Conservation (phyloP, 805 yeast species). For the Candida insectorum region DNA sequence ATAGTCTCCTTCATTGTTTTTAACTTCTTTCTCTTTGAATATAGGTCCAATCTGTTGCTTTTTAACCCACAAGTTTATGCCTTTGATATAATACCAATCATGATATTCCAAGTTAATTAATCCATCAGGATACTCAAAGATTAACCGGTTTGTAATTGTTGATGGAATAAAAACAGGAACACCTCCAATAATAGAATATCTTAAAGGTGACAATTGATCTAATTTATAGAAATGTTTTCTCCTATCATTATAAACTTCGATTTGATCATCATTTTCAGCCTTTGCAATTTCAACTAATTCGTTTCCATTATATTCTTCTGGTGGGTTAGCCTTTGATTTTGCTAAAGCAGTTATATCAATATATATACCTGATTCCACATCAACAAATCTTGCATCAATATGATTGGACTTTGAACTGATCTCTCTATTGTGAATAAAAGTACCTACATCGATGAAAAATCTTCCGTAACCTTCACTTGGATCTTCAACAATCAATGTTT, state of each 20-base stretch:
- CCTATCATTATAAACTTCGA: constrained; percentile 42
- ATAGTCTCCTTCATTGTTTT: constrained; percentile 5
- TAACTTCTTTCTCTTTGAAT: constrained; percentile 11
- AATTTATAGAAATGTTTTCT: constrained; percentile 53
- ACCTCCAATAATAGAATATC: constrained; percentile 52
- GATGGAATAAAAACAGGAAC: constrained; percentile 22
- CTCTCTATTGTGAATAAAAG: constrained; percentile 25
- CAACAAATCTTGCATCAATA: constrained; percentile 51
- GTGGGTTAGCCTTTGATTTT: constrained; percentile 14
- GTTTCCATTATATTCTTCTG: constrained; percentile 13
- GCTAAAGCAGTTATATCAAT: constrained; percentile 52
- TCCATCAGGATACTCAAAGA: constrained; percentile 18
- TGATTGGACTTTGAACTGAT: constrained; percentile 19
- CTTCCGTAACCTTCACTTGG: constrained; percentile 23
- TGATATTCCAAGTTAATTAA: constrained; percentile 13
- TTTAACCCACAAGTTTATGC: constrained; percentile 16
- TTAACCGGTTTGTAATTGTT: constrained; percentile 13
- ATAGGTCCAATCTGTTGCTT: constrained; percentile 9
- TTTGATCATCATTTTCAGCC: constrained; percentile 7
- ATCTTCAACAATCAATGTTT: constrained; percentile 30
- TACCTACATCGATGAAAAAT: constrained; percentile 26
- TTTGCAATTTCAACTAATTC: constrained; percentile 8
- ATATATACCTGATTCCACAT: constrained; percentile 54
- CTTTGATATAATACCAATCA: constrained; percentile 16
- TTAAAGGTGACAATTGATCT: constrained; percentile 50